Evolutionary conservation across 179 eudicot species (phyloP).

Genomic region (Gypsophila paniculata): DNA sequence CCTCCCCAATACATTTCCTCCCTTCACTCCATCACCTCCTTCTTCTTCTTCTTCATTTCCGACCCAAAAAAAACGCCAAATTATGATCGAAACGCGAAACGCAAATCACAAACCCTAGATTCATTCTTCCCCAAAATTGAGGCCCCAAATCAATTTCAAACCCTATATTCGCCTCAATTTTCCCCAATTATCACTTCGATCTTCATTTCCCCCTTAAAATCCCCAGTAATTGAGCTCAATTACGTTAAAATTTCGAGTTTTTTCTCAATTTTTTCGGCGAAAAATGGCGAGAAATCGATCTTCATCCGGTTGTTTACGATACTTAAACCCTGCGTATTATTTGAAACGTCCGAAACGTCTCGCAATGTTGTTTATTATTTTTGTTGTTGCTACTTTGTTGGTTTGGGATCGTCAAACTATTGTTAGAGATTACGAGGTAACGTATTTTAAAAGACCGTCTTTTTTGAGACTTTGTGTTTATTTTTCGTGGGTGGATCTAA

Average conservation of each 20-base stretch:
- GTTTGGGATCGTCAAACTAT: slow-evolving; percentile 98
- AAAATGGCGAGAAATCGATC: slow-evolving; percentile 83
- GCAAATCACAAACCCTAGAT: background rate
- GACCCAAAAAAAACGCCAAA: background rate
- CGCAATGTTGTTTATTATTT: slow-evolving; percentile 61
- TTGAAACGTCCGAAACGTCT: slow-evolving; percentile 86
- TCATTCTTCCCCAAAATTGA: background rate
- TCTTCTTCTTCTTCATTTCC: background rate
- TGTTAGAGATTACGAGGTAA: slow-evolving; percentile 71
- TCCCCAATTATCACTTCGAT: background rate
- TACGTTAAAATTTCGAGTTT: background rate
- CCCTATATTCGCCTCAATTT: background rate
- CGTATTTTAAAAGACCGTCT: background rate
- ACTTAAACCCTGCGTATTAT: slow-evolving; percentile 83
- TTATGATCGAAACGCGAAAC: slow-evolving; percentile 2
- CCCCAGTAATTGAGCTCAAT: background rate
- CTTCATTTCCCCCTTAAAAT: background rate
- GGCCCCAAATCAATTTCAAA: background rate
- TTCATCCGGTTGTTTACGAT: slow-evolving; percentile 56
- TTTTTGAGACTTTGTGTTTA: slow-evolving; percentile 3
- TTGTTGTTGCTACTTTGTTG: slow-evolving; percentile 51
- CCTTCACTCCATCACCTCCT: background rate
- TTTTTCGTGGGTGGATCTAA: slow-evolving; percentile 14
- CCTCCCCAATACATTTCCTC: background rate
- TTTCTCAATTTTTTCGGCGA: background rate